Conservation (phyloP, 257 asterid genomes). For the Perilla frutescens region DNA sequence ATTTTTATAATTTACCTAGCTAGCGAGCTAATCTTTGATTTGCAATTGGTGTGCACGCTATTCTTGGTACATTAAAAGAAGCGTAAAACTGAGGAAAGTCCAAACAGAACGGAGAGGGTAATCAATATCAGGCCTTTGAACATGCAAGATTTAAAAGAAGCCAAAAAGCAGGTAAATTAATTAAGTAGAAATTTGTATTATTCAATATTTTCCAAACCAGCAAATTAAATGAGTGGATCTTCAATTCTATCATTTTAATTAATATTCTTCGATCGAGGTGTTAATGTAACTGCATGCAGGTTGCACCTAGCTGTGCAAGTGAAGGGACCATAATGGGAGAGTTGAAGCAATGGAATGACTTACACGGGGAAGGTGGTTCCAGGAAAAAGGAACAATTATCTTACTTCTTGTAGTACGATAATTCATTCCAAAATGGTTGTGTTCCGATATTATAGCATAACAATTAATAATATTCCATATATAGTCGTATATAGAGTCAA, state of each 20-base stretch:
- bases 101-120: conserved; percentile 53
- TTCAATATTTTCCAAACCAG: too few relatives aligned
- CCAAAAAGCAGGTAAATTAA: not conserved
- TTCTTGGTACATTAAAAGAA: conserved; percentile 44
- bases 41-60: not conserved
- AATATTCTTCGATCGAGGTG: too few relatives aligned
- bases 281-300: conserved; percentile 40
- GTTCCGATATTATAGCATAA: not conserved
- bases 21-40: too few relatives aligned
- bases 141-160: conserved; percentile 65
- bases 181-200: not conserved
- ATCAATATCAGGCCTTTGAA: conserved; percentile 76
- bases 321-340: conserved; percentile 72
- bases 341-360: conserved; percentile 76
- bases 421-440: not conserved
- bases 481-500: not conserved
- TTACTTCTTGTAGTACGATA: conserved; percentile 60
- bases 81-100: conserved; percentile 37
- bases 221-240: too few relatives aligned
- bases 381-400: conserved; percentile 82
- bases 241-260: not conserved
- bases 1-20: not conserved
- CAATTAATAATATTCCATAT: too few relatives aligned
- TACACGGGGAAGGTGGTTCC: conserved; percentile 83
- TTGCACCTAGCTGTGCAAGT: conserved; percentile 83